Conservation (phyloP, 129 eudicot species). For the Centaurea solstitialis region DNA sequence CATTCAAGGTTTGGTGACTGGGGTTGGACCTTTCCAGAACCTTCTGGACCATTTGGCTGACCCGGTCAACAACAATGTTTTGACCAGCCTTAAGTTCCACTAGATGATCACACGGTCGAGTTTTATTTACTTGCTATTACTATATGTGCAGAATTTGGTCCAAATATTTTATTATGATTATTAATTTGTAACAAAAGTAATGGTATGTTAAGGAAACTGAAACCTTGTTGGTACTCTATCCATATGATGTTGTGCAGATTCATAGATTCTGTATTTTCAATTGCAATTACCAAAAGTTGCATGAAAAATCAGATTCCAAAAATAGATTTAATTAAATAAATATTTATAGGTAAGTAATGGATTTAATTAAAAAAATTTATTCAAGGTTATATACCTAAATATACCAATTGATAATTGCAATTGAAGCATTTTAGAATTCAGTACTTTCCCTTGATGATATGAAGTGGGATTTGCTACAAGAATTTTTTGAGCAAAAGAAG, state of each 20-base stretch:
- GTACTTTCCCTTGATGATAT: too few relatives aligned
- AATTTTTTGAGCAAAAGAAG: too few relatives aligned
- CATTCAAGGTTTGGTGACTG: conserved; percentile 86
- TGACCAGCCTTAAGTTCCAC: conserved; percentile 98
- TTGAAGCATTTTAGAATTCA: too few relatives aligned
- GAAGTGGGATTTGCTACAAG: too few relatives aligned
- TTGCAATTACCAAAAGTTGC: background rate
- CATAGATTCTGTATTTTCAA: background rate
- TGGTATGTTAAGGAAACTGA: conserved; percentile 24
- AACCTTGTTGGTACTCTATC: conserved; percentile 14
- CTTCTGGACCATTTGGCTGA: conserved; percentile 97
- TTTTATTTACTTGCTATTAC: conserved; percentile 22
- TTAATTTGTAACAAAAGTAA: conserved; percentile 28
- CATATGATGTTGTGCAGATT: background rate
- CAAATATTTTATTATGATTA: conserved; percentile 19
- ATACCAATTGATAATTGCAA: too few relatives aligned
- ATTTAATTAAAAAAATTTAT: too few relatives aligned
- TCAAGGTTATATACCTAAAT: too few relatives aligned
- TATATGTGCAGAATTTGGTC: conserved; percentile 44
- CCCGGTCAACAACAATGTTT: conserved; percentile 92
- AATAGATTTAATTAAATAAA: too few relatives aligned
- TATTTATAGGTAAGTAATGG: too few relatives aligned
- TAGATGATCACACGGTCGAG: conserved; percentile 27
- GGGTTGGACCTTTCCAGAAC: conserved; percentile 96
- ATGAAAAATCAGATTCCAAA: too few relatives aligned